These are phyloP conservation scores for Exophiala oligosperma DNA, from an alignment of 2,329 filamentous ascomycete genomes.

Conservation along the genomic window DNA sequence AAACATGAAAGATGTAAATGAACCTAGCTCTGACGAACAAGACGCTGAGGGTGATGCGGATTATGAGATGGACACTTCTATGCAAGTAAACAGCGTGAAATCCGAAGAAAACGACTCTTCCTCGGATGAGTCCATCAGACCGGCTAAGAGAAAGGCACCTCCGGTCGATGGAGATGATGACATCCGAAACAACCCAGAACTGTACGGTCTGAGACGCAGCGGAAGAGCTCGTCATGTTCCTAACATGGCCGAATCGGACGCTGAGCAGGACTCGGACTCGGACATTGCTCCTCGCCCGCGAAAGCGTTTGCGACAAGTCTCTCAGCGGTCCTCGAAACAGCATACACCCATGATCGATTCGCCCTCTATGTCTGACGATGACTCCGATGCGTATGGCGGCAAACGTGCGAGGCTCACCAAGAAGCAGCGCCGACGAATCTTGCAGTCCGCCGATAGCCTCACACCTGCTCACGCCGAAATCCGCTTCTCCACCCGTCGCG, in stretches of 20 bases:
- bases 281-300: slow-evolving; percentile 57
- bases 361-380: slow-evolving; percentile 64
- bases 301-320: slow-evolving; percentile 54
- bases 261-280: slow-evolving; percentile 70
- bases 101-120: slow-evolving; percentile 54
- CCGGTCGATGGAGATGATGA: slow-evolving; percentile 68
- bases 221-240: slow-evolving; percentile 65
- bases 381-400: slow-evolving; percentile 73
- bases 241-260: slow-evolving; percentile 63
- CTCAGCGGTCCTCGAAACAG: slow-evolving; percentile 53
- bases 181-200: slow-evolving; percentile 86
- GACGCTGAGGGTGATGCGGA: slow-evolving; percentile 59
- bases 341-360: slow-evolving; percentile 46
- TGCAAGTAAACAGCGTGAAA: slow-evolving; percentile 55
- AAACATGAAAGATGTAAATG: slow-evolving; percentile 38
- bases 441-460: slow-evolving; percentile 63
- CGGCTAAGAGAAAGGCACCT: slow-evolving; percentile 70
- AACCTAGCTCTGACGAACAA: slow-evolving; percentile 41
- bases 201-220: slow-evolving; percentile 92
- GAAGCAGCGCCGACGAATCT: slow-evolving; percentile 71
- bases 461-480: slow-evolving; percentile 73
- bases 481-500: slow-evolving; percentile 82
- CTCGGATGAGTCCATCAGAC: slow-evolving; percentile 69
- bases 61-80: slow-evolving; percentile 67
- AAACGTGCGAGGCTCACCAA: slow-evolving; percentile 70